These are phyloP conservation scores for Aspergillus alliaceus DNA, from an alignment of 2,329 filamentous ascomycete genomes.

Conservation along the genomic window DNA sequence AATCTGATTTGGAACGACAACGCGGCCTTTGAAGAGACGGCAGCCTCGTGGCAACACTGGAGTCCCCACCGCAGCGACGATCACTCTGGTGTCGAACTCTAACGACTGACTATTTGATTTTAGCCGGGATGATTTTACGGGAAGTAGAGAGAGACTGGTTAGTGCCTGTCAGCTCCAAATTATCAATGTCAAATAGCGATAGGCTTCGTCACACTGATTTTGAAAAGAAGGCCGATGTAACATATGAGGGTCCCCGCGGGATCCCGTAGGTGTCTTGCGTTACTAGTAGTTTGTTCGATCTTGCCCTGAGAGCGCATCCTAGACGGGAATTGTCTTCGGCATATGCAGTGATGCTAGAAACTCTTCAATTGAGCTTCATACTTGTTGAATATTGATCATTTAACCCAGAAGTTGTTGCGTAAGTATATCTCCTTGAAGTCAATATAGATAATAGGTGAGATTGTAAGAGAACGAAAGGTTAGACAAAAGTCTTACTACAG, in stretches of 20 bases:
- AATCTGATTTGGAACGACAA: constrained; percentile 10
- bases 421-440: no score
- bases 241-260: background rate
- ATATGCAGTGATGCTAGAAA: no score
- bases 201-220: background rate
- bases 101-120: background rate
- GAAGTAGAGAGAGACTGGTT: background rate
- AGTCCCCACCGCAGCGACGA: constrained; percentile 7
- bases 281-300: no score
- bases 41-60: constrained; percentile 6
- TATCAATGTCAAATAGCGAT: background rate
- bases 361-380: no score
- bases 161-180: background rate
- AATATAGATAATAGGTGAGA: no score
- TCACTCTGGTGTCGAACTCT: constrained; percentile 9
- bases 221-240: background rate
- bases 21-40: constrained; percentile 1
- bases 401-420: no score
- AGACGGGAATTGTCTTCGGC: no score
- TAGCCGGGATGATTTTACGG: background rate
- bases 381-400: no score
- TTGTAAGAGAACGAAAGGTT: no score
- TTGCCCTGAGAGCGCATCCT: no score
- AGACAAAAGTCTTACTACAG: no score
- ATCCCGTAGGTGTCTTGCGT: no score